These are phyloP conservation scores for Esteya vermicola DNA, from an alignment of 2,329 filamentous ascomycete species.

Conservation along the genomic window DNA sequence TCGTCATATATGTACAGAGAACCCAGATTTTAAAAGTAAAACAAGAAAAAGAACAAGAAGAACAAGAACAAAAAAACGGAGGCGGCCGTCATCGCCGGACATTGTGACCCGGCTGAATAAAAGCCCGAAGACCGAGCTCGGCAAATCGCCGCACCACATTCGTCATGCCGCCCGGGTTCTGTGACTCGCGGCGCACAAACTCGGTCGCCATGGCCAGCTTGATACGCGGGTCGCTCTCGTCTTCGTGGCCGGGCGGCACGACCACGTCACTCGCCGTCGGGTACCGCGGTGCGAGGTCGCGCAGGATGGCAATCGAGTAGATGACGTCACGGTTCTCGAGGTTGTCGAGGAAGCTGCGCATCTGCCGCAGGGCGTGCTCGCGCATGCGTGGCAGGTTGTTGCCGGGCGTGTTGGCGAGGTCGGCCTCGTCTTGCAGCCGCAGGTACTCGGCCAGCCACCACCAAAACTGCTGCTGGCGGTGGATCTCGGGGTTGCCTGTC, in stretches of 20 bases:
- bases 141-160: constrained; percentile 59
- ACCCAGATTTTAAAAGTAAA: too few relatives aligned
- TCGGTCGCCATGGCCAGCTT: constrained; percentile 55
- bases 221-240: constrained; percentile 52
- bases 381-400: constrained; percentile 32
- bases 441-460: constrained; percentile 60
- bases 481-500: constrained; percentile 36
- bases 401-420: constrained; percentile 11
- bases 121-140: constrained; percentile 50
- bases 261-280: constrained; percentile 27
- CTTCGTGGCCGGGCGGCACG: constrained; percentile 40
- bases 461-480: constrained; percentile 70
- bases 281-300: constrained; percentile 56
- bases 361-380: constrained; percentile 48
- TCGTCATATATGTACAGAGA: not conserved
- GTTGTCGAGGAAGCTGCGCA: constrained; percentile 60
- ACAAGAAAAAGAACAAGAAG: not conserved
- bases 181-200: constrained; percentile 52
- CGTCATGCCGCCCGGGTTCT: constrained; percentile 52
- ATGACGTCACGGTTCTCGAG: constrained; percentile 81
- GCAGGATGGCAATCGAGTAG: constrained; percentile 73
- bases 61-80: not conserved
- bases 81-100: constrained; percentile 11
- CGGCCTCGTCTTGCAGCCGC: constrained; percentile 35
- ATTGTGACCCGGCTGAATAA: constrained; percentile 37